Evolutionary conservation across 2,329 filamentous ascomycete species (phyloP), one percentile per base, ranked within the genome.

Genomic region (Fusarium subglutinans): DNA sequence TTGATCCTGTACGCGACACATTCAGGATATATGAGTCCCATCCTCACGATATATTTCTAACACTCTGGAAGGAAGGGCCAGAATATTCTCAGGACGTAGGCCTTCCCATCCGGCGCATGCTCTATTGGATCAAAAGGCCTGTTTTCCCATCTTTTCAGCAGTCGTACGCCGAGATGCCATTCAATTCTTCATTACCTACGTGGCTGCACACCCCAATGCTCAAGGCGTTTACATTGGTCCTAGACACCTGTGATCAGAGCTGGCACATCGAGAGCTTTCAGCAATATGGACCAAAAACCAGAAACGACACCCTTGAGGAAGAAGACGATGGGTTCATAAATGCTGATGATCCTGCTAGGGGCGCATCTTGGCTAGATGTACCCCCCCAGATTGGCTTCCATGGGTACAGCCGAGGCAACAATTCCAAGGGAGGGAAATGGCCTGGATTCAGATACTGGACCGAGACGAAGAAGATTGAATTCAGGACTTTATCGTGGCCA

Each of bases 181-280:
- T 37, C 18, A 13, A 17, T 5, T 37, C 13, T 11, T 26, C 48
- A 22, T 24, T 37, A 20, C 50, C 50, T 53, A 15, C 37, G 8
- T 26, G 33, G 13, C 3, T 3, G 24, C 13, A 2, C 9, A 53
- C n/a, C 33, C 48, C 33, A 53, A 53, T 37, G 18, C 33, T 37
- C n/a, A 53, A 37, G n/a, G 13, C 1, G 18, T 37, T 53, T 5
- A 37, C 12, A 14, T 5, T 53, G 22, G 13, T 10, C n/a, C 8
- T 8, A 2, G n/a, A 11, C 9, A 11, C 1, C 0, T 24, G 17
- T 17, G 6, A 11, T 24, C 4, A 0, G n/a, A 3, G 1, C 0
- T 53, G 33, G 33, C 50, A 37, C 26, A 53, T 37, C 3, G 50
- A 53, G 2, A 24, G 13, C 7, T 53, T 53, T 26, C 50, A 53